Conservation (phyloP, 345 rosid species). For the Microthlaspi erraticum region DNA sequence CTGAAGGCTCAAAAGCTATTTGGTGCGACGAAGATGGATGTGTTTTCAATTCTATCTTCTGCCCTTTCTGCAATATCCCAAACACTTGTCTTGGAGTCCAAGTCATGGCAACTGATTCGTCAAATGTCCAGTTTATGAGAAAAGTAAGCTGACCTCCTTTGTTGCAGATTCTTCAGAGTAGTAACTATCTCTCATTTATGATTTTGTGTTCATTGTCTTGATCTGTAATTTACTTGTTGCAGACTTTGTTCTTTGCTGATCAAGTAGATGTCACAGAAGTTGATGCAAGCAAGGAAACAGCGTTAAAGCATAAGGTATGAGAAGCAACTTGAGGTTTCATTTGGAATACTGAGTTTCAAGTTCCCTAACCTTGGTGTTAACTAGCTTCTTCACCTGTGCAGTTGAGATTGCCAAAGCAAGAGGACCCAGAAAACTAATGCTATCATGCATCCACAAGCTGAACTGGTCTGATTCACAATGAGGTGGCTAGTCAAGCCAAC, state of each 20-base stretch:
- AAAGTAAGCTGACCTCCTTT: slow-evolving; percentile 52
- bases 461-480: background rate
- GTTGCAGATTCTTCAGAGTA: slow-evolving; percentile 7
- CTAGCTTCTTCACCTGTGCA: slow-evolving; percentile 38
- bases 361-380: slow-evolving; percentile 7
- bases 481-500: background rate
- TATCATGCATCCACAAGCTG: slow-evolving; percentile 18
- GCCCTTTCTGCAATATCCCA: slow-evolving; percentile 77
- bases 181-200: slow-evolving; percentile 2
- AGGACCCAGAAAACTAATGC: background rate
- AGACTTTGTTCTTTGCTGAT: slow-evolving; percentile 67
- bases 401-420: slow-evolving; percentile 62
- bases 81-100: slow-evolving; percentile 78
- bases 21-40: slow-evolving; percentile 95
- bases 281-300: slow-evolving; percentile 44
- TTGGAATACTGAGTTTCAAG: background rate
- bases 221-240: slow-evolving; percentile 34
- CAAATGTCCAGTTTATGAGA: slow-evolving; percentile 73
- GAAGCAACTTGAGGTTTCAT: slow-evolving; percentile 4
- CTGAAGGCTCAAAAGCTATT: slow-evolving; percentile 48
- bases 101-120: slow-evolving; percentile 82
- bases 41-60: slow-evolving; percentile 72
- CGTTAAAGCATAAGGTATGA: slow-evolving; percentile 48
- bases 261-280: slow-evolving; percentile 52
- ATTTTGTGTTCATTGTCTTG: background rate